Evolutionary conservation across 306 rosid genomes (phyloP).

Genomic region (Prunus davidiana): DNA sequence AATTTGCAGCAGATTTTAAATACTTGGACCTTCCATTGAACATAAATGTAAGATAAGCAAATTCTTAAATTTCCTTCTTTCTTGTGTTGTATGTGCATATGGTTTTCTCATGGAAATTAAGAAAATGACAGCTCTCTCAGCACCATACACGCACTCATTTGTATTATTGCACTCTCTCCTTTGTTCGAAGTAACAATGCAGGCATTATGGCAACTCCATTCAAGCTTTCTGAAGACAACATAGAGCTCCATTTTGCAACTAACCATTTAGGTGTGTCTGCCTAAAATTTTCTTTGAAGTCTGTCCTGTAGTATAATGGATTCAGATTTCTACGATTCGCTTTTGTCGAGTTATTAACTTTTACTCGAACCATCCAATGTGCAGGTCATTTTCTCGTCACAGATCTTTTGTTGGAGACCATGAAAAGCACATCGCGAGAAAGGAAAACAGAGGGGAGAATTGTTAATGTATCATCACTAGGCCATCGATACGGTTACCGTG

Average conservation of each 20-base stretch:
- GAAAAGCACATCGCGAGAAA: slow-evolving; percentile 61
- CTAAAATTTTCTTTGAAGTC: not conserved
- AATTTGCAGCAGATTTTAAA: slow-evolving; percentile 55
- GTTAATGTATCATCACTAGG: slow-evolving; percentile 63
- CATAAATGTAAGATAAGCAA: slow-evolving; percentile 46
- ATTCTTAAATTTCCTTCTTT: not conserved
- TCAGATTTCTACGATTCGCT: not conserved
- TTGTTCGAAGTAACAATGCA: slow-evolving; percentile 72
- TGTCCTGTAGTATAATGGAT: not conserved
- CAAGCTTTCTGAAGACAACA: slow-evolving; percentile 62
- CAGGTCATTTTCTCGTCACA: slow-evolving; percentile 84
- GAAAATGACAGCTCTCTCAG: too few species aligned
- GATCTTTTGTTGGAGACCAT: slow-evolving; percentile 75
- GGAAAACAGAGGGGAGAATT: slow-evolving; percentile 71
- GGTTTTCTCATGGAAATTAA: too few species aligned
- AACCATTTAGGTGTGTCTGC: slow-evolving; percentile 66
- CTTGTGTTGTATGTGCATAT: too few species aligned
- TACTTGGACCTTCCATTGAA: slow-evolving; percentile 52
- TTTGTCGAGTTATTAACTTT: not conserved
- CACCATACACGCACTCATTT: too few species aligned
- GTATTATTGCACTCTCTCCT: slow-evolving; percentile 9
- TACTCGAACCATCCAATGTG: slow-evolving; percentile 2
- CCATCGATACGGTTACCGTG: slow-evolving; percentile 45
- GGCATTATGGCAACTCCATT: slow-evolving; percentile 76
- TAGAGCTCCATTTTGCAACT: slow-evolving; percentile 80